Conservation (phyloP, 768 basidiomycete species). For the Cystobasidium tubakii region DNA sequence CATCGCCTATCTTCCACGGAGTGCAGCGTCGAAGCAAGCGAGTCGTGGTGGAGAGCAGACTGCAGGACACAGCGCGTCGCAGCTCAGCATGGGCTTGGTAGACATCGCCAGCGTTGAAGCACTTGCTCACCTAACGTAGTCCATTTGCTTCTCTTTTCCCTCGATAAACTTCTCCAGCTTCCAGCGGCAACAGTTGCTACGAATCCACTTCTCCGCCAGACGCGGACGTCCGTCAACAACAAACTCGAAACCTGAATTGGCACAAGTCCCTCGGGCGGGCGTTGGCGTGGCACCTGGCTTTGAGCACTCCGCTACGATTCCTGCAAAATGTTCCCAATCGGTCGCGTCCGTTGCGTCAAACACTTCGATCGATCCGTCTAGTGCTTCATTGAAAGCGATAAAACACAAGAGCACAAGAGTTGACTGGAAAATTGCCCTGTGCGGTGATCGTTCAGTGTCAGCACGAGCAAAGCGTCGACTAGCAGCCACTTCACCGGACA, state of each 20-base stretch:
- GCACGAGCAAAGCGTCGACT: background rate
- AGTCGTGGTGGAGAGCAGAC: constrained; percentile 3
- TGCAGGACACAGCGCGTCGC: background rate
- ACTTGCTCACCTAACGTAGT: constrained; percentile 19
- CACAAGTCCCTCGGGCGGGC: background rate
- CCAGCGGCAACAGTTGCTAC: background rate
- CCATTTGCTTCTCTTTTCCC: constrained; percentile 17
- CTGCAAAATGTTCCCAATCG: background rate
- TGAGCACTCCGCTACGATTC: background rate
- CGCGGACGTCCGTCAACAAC: background rate
- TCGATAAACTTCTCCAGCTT: constrained; percentile 11
- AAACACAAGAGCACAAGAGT: background rate
- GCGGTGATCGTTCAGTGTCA: background rate
- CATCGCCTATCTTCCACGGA: background rate
- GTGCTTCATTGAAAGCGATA: background rate
- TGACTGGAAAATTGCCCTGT: constrained; percentile 15
- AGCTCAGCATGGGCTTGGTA: too few relatives aligned
- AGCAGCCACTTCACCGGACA: too few relatives aligned
- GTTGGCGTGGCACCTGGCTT: background rate
- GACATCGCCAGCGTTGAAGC: background rate
- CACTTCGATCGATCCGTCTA: background rate
- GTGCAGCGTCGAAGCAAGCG: constrained; percentile 5
- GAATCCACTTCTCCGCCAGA: background rate
- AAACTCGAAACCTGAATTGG: background rate
- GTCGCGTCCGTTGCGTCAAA: background rate